A percentile compares a stretch with the other conserved stretches of the same genome.
Evolutionary conservation across 305 asterid genomes (phyloP).

Genomic region (Fraxinus albicans): DNA sequence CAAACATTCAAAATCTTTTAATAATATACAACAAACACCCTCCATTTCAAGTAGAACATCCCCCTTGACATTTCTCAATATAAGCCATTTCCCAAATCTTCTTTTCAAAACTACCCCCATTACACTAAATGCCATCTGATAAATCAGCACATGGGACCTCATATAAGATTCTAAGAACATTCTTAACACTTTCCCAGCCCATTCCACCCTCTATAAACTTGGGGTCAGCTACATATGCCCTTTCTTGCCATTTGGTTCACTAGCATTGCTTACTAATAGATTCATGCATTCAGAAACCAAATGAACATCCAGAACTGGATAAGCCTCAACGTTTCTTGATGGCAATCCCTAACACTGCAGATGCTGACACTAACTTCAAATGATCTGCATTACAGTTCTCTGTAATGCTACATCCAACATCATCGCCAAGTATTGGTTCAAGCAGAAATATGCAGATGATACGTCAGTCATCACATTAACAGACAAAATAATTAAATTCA

Average conservation of each 20-base stretch:
- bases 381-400: neutral
- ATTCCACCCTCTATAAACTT: neutral
- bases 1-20: neutral
- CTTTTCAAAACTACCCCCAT: neutral
- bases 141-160: neutral
- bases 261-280: neutral
- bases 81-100: neutral
- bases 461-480: neutral
- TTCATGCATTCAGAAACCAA: neutral
- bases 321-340: neutral
- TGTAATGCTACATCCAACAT: neutral
- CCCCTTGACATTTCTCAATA: neutral
- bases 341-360: neutral
- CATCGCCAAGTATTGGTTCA: neutral
- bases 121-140: neutral
- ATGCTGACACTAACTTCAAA: neutral
- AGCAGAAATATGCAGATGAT: neutral
- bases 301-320: neutral
- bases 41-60: neutral
- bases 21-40: neutral
- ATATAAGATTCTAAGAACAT: neutral
- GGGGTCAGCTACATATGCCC: neutral
- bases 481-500: conserved; percentile 6
- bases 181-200: neutral
- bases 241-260: neutral